phyloP scores from a whole-genome alignment of 2,329 filamentous ascomycete genomes.

The Cyphellophora attinorum region DNA sequence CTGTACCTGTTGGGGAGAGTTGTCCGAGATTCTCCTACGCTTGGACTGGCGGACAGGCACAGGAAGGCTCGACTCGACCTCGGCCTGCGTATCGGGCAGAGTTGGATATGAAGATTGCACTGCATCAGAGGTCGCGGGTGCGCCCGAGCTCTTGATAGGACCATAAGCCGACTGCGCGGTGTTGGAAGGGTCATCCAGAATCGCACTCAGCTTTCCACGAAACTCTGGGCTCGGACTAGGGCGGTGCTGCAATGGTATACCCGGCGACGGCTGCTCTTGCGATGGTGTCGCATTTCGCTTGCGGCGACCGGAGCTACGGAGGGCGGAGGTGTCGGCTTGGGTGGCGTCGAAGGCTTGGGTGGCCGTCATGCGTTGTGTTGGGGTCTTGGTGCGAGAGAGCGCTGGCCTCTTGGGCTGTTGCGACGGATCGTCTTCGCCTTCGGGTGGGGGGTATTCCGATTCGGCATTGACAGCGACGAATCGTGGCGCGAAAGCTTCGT shows the following conservation, averaged over 20 bases:
- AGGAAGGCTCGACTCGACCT: background rate
- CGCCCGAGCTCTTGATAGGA: too few species aligned
- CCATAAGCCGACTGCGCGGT: background rate
- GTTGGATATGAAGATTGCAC: too few species aligned
- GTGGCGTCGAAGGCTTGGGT: constrained; percentile 14
- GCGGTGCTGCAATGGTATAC: constrained; percentile 5
- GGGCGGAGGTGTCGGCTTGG: constrained; percentile 14
- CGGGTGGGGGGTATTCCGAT: too few species aligned
- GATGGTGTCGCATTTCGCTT: constrained; percentile 1
- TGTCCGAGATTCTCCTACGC: background rate
- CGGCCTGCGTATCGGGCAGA: background rate
- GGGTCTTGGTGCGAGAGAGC: constrained; percentile 9
- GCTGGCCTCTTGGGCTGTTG: background rate
- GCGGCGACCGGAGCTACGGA: constrained; percentile 4
- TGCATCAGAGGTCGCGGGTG: too few species aligned
- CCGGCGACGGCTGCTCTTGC: constrained; percentile 15
- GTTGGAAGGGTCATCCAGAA: background rate
- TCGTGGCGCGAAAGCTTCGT: background rate
- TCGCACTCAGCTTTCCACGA: background rate
- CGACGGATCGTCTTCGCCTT: constrained; percentile 6
- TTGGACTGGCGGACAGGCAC: background rate
- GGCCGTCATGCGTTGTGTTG: constrained; percentile 7
- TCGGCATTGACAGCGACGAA: constrained; percentile 8
- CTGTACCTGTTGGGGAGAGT: background rate
- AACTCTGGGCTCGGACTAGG: background rate